Evolutionary conservation across 2,329 filamentous ascomycete species (phyloP).

Genomic region (Ophiocordyceps camponoti-saundersi): DNA sequence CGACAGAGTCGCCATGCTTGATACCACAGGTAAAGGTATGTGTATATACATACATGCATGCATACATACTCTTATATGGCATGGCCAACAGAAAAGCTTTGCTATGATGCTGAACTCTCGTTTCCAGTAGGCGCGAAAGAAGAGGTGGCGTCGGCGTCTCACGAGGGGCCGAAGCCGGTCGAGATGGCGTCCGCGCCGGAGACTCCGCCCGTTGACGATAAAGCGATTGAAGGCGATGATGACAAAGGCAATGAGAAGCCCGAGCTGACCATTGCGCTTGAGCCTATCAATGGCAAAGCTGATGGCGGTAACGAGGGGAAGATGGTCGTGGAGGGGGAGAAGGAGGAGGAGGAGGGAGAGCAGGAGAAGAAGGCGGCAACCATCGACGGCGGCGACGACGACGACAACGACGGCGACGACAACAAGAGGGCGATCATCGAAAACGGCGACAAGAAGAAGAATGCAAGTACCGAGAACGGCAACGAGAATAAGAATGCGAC

Average conservation of each 20-base stretch:
- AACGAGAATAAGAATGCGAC: too few relatives aligned
- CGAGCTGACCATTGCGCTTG: slow-evolving; percentile 15
- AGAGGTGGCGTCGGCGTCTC: slow-evolving; percentile 6
- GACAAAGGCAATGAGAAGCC: slow-evolving; percentile 14
- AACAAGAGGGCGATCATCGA: too few relatives aligned
- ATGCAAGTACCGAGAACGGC: too few relatives aligned
- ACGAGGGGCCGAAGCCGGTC: slow-evolving; percentile 13
- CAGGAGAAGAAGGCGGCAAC: too few relatives aligned
- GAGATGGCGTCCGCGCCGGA: slow-evolving; percentile 18
- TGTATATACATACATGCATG: too few relatives aligned
- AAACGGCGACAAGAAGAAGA: too few relatives aligned
- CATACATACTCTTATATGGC: too few relatives aligned
- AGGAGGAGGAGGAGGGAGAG: neutral
- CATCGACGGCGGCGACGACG: too few relatives aligned
- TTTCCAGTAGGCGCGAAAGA: slow-evolving; percentile 1
- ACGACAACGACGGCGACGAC: too few relatives aligned
- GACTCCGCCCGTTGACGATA: slow-evolving; percentile 15
- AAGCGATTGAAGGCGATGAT: slow-evolving; percentile 13
- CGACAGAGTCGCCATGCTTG: neutral
- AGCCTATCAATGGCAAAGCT: slow-evolving; percentile 3
- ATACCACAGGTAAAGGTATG: neutral
- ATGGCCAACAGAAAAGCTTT: too few relatives aligned
- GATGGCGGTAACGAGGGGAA: neutral
- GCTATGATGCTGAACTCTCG: too few relatives aligned
- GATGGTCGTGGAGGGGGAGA: neutral